Percentiles rank a stretch among this genome's conserved stretches.
These are phyloP conservation scores for Laguncularia racemosa DNA, from an alignment of 345 rosid genomes.

Conservation along the genomic window DNA sequence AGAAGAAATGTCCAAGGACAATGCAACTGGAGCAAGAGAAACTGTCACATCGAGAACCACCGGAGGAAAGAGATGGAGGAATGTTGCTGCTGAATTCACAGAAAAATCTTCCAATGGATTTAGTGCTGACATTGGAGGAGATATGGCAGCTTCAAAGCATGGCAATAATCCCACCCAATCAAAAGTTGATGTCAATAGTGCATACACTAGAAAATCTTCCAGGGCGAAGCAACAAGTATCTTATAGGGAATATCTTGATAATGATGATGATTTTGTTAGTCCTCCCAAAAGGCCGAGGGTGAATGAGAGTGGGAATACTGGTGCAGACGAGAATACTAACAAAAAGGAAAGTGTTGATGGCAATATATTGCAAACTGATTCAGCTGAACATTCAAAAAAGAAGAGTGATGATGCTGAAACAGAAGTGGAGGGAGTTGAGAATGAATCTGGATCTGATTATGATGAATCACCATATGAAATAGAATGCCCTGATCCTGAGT, in stretches of 20 bases:
- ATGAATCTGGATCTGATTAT: too few relatives aligned
- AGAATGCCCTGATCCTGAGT: slow-evolving; percentile 62
- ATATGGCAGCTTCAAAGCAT: slow-evolving; percentile 19
- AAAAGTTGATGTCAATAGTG: slow-evolving; percentile 14
- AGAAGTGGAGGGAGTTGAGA: too few relatives aligned
- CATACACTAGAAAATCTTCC: slow-evolving; percentile 36
- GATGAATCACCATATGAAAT: slow-evolving; percentile 2
- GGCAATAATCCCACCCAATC: slow-evolving; percentile 10
- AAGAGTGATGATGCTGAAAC: too few relatives aligned
- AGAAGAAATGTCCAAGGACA: slow-evolving; percentile 14
- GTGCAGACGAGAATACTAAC: slow-evolving; percentile 11
- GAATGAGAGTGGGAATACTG: slow-evolving; percentile 9
- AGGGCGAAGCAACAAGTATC: slow-evolving; percentile 38
- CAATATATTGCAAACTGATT: slow-evolving; percentile 6
- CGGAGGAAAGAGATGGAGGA: slow-evolving; percentile 30
- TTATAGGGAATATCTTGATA: slow-evolving; percentile 20
- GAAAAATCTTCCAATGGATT: slow-evolving; percentile 26
- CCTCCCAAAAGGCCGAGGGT: slow-evolving; percentile 30
- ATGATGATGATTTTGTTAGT: slow-evolving; percentile 24
- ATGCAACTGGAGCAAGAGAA: slow-evolving; percentile 17
- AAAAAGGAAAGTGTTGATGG: slow-evolving; percentile 4
- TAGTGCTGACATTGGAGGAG: slow-evolving; percentile 18
- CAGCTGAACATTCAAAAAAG: background rate
- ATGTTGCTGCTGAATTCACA: slow-evolving; percentile 22
- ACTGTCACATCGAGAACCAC: slow-evolving; percentile 15